Percentiles rank a stretch among this genome's conserved stretches.
phyloP scores from a whole-genome alignment of 169 alveolate genomes.

The Sarcocystis neurona region DNA sequence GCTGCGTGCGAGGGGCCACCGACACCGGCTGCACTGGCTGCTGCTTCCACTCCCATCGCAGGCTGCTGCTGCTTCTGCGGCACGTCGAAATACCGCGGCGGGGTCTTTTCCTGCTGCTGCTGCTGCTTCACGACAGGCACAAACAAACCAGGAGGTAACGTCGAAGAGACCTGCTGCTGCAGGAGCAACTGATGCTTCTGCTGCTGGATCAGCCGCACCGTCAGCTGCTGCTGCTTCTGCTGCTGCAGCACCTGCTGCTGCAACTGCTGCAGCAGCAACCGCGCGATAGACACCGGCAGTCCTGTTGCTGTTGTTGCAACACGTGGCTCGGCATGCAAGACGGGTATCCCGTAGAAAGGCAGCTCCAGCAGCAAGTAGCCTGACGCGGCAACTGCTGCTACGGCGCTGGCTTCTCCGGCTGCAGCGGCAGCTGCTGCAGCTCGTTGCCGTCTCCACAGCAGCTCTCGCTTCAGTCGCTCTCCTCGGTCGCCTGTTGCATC shows the following conservation, averaged over 20 bases:
- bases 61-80: conserved; percentile 38
- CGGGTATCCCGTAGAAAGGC: conserved; percentile 49
- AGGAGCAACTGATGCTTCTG: background rate
- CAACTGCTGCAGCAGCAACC: conserved; percentile 38
- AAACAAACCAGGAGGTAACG: background rate
- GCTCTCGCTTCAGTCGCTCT: too few relatives aligned
- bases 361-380: conserved; percentile 51
- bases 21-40: background rate
- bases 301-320: background rate
- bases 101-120: background rate
- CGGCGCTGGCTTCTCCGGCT: conserved; percentile 17
- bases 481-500: background rate
- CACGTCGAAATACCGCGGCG: too few relatives aligned
- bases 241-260: conserved; percentile 50
- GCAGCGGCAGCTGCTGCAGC: too few relatives aligned
- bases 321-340: conserved; percentile 54
- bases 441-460: too few relatives aligned
- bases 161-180: background rate
- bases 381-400: conserved; percentile 34
- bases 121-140: background rate
- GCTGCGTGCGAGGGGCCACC: background rate
- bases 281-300: conserved; percentile 24
- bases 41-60: too few relatives aligned
- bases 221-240: conserved; percentile 31
- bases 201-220: background rate